Percentiles rank a stretch among this genome's conserved stretches.
Conservation (phyloP, 192 early-diverging fungal genomes). For the Funneliformis mosseae region DNA sequence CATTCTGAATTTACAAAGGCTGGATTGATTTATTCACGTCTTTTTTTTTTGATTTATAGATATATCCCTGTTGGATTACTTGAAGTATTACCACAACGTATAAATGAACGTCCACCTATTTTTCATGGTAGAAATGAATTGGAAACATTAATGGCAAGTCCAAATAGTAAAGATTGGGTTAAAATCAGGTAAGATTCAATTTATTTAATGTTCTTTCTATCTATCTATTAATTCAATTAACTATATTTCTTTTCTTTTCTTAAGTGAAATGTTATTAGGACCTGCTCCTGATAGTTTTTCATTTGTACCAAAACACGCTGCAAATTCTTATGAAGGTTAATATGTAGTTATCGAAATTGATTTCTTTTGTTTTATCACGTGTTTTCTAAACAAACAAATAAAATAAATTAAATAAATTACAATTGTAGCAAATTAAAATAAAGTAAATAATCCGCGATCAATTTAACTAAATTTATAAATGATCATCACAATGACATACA, state of each 20-base stretch:
- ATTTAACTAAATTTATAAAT: too few species aligned
- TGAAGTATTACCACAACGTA: conserved; percentile 89
- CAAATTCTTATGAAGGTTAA: conserved; percentile 60
- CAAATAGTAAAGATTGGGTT: conserved; percentile 83
- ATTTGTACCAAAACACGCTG: conserved; percentile 95
- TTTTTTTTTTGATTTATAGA: conserved; percentile 35
- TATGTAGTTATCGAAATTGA: not conserved
- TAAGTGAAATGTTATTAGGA: conserved; percentile 87
- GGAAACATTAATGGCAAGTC: conserved; percentile 92
- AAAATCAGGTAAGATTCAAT: conserved; percentile 62
- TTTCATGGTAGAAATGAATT: conserved; percentile 87
- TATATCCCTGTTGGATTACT: conserved; percentile 93
- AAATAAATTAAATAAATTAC: too few species aligned
- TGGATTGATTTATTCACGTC: not conserved
- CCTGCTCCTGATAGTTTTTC: conserved; percentile 82
- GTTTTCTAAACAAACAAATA: too few species aligned
- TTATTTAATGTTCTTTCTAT: not conserved
- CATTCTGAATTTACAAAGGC: not conserved
- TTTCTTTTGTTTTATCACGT: too few species aligned
- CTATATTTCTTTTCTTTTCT: not conserved
- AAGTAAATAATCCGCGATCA: too few species aligned
- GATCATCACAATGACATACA: too few species aligned
- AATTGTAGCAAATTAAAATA: too few species aligned
- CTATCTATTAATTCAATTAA: too few species aligned
- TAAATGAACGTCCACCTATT: conserved; percentile 87